These are phyloP conservation scores for Trichoderma polysporum DNA, from an alignment of 2,329 filamentous ascomycete genomes.

Conservation along the genomic window DNA sequence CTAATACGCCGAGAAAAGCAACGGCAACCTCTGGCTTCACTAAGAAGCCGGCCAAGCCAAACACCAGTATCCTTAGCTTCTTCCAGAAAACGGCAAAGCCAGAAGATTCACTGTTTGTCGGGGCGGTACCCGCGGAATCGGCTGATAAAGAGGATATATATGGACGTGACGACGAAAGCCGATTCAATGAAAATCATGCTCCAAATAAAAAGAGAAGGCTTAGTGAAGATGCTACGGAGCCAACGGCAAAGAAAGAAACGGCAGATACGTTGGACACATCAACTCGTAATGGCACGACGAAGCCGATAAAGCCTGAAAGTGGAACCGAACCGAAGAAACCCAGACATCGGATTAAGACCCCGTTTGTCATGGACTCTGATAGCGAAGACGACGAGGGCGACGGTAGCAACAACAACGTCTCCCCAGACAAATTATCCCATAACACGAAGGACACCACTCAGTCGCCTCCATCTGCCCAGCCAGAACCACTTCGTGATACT, in stretches of 20 bases:
- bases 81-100: constrained; percentile 68
- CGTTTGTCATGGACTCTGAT: constrained; percentile 71
- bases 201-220: constrained; percentile 34
- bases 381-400: constrained; percentile 42
- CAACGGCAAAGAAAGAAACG: constrained; percentile 1
- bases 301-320: constrained; percentile 35
- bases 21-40: constrained; percentile 25
- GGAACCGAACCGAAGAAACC: constrained; percentile 23
- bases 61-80: constrained; percentile 70
- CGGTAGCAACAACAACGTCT: constrained; percentile 24
- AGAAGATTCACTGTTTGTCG: constrained; percentile 58
- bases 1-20: constrained; percentile 36
- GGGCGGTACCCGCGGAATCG: constrained; percentile 26
- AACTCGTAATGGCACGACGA: constrained; percentile 20
- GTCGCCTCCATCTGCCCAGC: background rate
- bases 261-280: background rate
- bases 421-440: constrained; percentile 22
- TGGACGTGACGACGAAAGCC: constrained; percentile 28
- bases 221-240: constrained; percentile 26
- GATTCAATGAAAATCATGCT: constrained; percentile 37
- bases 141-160: constrained; percentile 32
- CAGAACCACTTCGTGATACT: background rate
- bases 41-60: constrained; percentile 46
- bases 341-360: constrained; percentile 37
- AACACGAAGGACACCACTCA: background rate